Percentiles rank a stretch among this genome's conserved stretches.
Conservation (phyloP, 306 rosid species). For the Vigna mungo region DNA sequence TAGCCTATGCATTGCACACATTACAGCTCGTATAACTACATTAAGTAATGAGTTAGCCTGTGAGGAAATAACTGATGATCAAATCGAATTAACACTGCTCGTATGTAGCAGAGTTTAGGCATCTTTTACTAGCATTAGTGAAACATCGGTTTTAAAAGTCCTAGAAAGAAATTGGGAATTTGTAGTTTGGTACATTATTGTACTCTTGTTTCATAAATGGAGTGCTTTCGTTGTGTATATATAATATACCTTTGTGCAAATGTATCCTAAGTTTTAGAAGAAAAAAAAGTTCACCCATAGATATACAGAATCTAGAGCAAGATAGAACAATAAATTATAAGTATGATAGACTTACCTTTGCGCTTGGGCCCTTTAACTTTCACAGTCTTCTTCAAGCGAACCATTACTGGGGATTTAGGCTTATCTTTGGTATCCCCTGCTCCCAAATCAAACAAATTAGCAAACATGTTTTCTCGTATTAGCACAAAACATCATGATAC, state of each 20-base stretch:
- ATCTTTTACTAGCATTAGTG: not conserved
- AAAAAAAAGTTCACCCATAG: not conserved
- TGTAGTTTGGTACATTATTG: not conserved
- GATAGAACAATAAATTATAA: not conserved
- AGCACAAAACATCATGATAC: not conserved
- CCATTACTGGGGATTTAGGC: slow-evolving; percentile 40
- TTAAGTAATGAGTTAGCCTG: not conserved
- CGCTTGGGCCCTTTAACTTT: slow-evolving; percentile 65
- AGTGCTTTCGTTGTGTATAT: too few species aligned
- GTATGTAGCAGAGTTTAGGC: not conserved
- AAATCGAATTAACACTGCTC: not conserved
- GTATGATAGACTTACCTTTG: slow-evolving; percentile 51
- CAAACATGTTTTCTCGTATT: slow-evolving; percentile 9
- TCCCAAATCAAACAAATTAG: slow-evolving; percentile 23
- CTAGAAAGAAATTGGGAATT: not conserved
- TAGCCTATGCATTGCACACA: not conserved
- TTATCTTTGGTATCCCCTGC: slow-evolving; percentile 48
- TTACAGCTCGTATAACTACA: not conserved
- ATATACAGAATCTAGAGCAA: not conserved
- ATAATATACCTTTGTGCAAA: too few species aligned
- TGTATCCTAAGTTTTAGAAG: too few species aligned
- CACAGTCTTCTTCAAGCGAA: slow-evolving; percentile 64
- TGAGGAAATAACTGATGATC: not conserved
- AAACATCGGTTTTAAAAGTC: not conserved
- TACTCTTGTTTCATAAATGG: too few species aligned